Evolutionary conservation across 345 rosid genomes (phyloP), one percentile per base, ranked within the genome.

Genomic region (Alliaria petiolata): DNA sequence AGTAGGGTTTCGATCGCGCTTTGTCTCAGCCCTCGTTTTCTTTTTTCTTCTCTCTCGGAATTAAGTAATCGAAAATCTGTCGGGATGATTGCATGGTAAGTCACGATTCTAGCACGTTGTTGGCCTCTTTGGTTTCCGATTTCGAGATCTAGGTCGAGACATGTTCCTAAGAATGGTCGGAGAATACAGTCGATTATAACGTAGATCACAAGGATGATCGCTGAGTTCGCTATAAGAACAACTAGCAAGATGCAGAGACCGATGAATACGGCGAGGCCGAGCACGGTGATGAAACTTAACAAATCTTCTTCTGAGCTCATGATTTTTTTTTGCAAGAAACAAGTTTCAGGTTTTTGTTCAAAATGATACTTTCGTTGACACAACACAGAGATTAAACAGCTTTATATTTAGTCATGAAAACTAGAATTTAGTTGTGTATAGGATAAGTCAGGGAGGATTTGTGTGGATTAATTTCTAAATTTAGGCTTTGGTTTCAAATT

Each of bases 281-380:
- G 69, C n/a, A 71, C 43, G 53, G 69, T 66, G 15, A 71, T 44
- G 62, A 77, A 53, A 77, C 33, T 50, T 15, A 66, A 31, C 71
- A 65, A 44, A 50, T 77, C 65, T 16, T 77, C 72, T 60, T 70
- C 72, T 40, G 80, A 71, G 39, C 25, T 70, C 76, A 77, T 77
- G 20, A 5, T 63, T 13, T 22, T 26, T n/a, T n/a, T n/a, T n/a
- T n/a, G n/a, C n/a, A n/a, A n/a, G n/a, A n/a, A n/a, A n/a, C n/a
- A 57, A 5, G 61, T 45, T 68, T 11, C 7, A 4, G 16, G 3
- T 28, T 75, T 42, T 28, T 30, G 35, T 14, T 62, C 54, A n/a
- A 25, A 47, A 36, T 54, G 51, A 34, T 57, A 46, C 33, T 56
- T 28, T 36, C 55, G 13, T n/a, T 65, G 43, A 9, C 39, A n/a